A percentile compares a stretch with the other conserved stretches of the same genome.
Evolutionary conservation across 1,139 yeast species (phyloP).

Genomic region (Lodderomyces jiufengensis): DNA sequence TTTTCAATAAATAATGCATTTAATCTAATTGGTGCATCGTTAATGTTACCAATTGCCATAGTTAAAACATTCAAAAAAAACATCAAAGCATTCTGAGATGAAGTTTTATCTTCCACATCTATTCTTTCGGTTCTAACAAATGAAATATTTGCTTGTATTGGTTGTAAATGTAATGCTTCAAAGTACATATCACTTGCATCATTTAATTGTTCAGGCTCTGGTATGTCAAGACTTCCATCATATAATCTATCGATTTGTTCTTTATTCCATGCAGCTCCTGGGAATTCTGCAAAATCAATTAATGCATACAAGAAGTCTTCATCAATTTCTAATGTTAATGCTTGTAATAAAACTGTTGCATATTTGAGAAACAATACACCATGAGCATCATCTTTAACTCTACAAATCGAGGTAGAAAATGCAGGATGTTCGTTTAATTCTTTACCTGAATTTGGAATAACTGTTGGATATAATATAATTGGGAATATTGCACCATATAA

Average conservation of each 20-base stretch:
- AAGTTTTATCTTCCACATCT: conserved; percentile 53
- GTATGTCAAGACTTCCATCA: conserved; percentile 60
- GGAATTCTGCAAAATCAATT: conserved; percentile 71
- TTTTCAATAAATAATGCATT: conserved; percentile 88
- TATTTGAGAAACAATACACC: conserved; percentile 89
- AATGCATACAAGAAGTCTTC: conserved; percentile 88
- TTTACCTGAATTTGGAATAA: conserved; percentile 77
- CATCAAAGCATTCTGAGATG: conserved; percentile 63
- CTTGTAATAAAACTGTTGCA: conserved; percentile 85
- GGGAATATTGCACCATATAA: conserved; percentile 87
- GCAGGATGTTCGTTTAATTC: conserved; percentile 92
- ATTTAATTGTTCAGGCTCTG: conserved; percentile 63
- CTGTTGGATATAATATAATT: conserved; percentile 86
- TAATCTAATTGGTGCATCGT: conserved; percentile 91
- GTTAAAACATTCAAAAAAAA: conserved; percentile 83
- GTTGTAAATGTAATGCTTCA: conserved; percentile 90
- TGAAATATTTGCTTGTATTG: conserved; percentile 81
- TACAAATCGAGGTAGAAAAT: conserved; percentile 77
- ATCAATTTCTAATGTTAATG: conserved; percentile 87
- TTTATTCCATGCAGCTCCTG: conserved; percentile 67
- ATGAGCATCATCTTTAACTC: conserved; percentile 82
- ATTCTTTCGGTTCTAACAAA: conserved; percentile 87
- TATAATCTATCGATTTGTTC: conserved; percentile 51
- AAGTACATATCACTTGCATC: conserved; percentile 77
- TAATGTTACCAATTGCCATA: conserved; percentile 96